phyloP scores from a whole-genome alignment of 2,329 filamentous ascomycete genomes.

The Fusarium pseudograminearum region DNA sequence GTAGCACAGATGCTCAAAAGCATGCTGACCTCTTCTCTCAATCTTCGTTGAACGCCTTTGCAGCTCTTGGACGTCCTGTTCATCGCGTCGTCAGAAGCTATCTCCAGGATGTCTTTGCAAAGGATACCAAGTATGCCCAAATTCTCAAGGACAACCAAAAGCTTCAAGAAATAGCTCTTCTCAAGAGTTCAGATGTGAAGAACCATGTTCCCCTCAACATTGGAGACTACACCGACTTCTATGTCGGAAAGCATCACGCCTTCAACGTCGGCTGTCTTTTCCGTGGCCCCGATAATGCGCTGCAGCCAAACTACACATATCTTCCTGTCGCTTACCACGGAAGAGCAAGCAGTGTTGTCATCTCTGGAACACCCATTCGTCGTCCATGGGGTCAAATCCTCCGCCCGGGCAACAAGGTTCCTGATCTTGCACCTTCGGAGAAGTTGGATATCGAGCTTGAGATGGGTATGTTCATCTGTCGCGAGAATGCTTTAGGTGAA shows the following conservation, averaged over 20 bases:
- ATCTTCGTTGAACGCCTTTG: conserved; percentile 51
- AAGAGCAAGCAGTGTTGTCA: conserved; percentile 78
- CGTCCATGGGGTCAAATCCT: conserved; percentile 82
- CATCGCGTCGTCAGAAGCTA: conserved; percentile 77
- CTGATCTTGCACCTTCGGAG: conserved; percentile 69
- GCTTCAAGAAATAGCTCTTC: conserved; percentile 48
- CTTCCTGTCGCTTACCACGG: conserved; percentile 86
- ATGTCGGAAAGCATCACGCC: conserved; percentile 82
- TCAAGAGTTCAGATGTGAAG: conserved; percentile 60
- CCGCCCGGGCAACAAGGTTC: conserved; percentile 55
- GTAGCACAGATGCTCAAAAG: conserved; percentile 43
- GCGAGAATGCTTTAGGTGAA: conserved; percentile 73
- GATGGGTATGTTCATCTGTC: conserved; percentile 79
- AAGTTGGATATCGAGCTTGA: conserved; percentile 83
- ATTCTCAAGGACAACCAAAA: conserved; percentile 54
- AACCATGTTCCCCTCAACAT: conserved; percentile 81
- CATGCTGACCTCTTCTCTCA: conserved; percentile 46
- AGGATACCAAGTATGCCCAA: conserved; percentile 61
- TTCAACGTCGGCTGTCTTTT: conserved; percentile 77
- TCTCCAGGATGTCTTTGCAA: conserved; percentile 69
- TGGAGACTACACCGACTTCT: conserved; percentile 89
- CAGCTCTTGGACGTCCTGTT: conserved; percentile 72
- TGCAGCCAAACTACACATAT: conserved; percentile 85
- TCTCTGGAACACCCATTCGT: conserved; percentile 78
- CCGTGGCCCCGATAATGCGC: conserved; percentile 76